These are phyloP conservation scores for Craterostigma plantagineum DNA, from an alignment of 257 asterid species.

Conservation along the genomic window DNA sequence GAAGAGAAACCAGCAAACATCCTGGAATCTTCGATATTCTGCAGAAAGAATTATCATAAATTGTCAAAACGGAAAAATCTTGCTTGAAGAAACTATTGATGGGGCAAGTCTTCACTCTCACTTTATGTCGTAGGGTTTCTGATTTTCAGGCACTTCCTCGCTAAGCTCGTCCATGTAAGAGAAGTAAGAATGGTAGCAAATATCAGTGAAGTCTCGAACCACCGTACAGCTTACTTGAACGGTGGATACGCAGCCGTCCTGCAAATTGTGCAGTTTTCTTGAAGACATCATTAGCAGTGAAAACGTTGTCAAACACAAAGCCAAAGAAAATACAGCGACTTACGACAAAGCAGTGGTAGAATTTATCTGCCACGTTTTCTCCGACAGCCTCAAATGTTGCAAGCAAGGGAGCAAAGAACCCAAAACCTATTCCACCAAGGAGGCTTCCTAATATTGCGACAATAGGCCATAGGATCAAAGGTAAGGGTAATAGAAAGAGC, in stretches of 20 bases:
- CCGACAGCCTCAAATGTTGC: slow-evolving; percentile 88
- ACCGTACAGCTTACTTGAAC: slow-evolving; percentile 48
- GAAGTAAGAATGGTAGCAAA: slow-evolving; percentile 87
- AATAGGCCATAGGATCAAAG: slow-evolving; percentile 52
- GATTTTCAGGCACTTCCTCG: slow-evolving; percentile 36
- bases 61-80: background rate
- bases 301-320: background rate
- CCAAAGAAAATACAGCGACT: slow-evolving; percentile 9
- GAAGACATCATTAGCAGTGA: background rate
- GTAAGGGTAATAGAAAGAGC: slow-evolving; percentile 34
- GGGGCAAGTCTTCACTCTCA: slow-evolving; percentile 8
- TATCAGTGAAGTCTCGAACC: slow-evolving; percentile 66
- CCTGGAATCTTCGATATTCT: slow-evolving; percentile 57
- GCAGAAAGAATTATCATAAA: background rate
- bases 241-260: slow-evolving; percentile 70
- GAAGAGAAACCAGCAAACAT: slow-evolving; percentile 41
- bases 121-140: slow-evolving; percentile 58
- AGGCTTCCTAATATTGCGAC: slow-evolving; percentile 49
- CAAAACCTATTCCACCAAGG: slow-evolving; percentile 62
- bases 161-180: slow-evolving; percentile 79
- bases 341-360: slow-evolving; percentile 57
- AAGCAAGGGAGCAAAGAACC: slow-evolving; percentile 63
- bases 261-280: slow-evolving; percentile 7
- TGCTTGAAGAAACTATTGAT: background rate
- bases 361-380: slow-evolving; percentile 31